Evolutionary conservation across 148 eudicot genomes (phyloP).

Genomic region (Spergularia bocconei): DNA sequence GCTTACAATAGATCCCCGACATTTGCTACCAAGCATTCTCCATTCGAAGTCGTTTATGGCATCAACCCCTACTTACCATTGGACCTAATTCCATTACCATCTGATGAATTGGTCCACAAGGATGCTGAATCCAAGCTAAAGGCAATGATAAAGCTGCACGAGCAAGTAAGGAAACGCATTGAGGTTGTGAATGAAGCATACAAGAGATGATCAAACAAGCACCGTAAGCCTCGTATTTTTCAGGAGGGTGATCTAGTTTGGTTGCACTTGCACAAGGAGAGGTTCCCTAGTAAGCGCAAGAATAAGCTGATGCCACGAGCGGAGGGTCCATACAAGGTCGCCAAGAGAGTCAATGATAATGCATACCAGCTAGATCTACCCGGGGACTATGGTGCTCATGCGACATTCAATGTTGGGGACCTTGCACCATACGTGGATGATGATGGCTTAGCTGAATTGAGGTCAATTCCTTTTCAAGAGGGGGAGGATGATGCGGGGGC

Average conservation of each 20-base stretch:
- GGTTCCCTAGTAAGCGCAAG: too few species aligned
- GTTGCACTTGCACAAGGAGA: too few species aligned
- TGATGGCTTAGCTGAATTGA: not conserved
- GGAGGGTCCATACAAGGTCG: too few species aligned
- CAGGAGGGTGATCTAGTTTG: too few species aligned
- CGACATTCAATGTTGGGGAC: not conserved
- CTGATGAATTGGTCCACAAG: not conserved
- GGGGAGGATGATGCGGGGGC: too few species aligned
- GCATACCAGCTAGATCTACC: too few species aligned
- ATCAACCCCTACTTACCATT: not conserved
- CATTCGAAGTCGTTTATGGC: not conserved
- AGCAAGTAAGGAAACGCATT: not conserved
- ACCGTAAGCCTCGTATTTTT: too few species aligned
- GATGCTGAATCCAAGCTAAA: not conserved
- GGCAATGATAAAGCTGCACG: not conserved
- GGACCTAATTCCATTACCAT: not conserved
- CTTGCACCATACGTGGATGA: not conserved
- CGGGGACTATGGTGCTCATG: too few species aligned
- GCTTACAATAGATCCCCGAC: not conserved
- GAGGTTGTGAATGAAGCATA: too few species aligned
- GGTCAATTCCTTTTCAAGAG: not conserved
- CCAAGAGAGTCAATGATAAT: too few species aligned
- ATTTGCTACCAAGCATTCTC: not conserved
- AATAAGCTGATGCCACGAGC: too few species aligned
- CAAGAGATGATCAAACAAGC: too few species aligned